Evolutionary conservation across 2,329 filamentous ascomycete genomes (phyloP).

Genomic region (Bertia moriformis): DNA sequence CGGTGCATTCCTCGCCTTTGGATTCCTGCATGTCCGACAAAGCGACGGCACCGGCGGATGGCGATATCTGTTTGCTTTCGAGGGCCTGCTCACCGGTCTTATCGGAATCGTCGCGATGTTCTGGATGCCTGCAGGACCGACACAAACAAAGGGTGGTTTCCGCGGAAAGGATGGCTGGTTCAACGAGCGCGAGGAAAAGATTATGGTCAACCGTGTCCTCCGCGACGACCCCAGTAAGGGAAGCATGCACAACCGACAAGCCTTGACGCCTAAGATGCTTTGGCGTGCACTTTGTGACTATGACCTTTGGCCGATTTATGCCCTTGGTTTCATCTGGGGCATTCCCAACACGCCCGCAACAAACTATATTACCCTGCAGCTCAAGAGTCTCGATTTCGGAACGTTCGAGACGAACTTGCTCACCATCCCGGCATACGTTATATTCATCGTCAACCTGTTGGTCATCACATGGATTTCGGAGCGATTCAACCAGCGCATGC

Average conservation of each 20-base stretch:
- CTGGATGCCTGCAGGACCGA: slow-evolving; percentile 1
- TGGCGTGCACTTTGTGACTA: slow-evolving; percentile 36
- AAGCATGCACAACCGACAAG: slow-evolving; percentile 42
- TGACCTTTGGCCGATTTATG: slow-evolving; percentile 39
- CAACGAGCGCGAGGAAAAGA: slow-evolving; percentile 28
- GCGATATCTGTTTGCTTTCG: slow-evolving; percentile 31
- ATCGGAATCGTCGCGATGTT: slow-evolving; percentile 17
- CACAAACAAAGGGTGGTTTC: slow-evolving; percentile 12
- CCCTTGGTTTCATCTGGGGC: slow-evolving; percentile 29
- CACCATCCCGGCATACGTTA: slow-evolving; percentile 31
- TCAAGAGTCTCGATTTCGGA: slow-evolving; percentile 32
- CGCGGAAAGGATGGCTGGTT: slow-evolving; percentile 28
- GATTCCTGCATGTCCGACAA: slow-evolving; percentile 33
- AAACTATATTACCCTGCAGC: slow-evolving; percentile 35
- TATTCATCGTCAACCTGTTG: slow-evolving; percentile 35
- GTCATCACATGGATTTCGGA: slow-evolving; percentile 34
- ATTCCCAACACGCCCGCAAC: slow-evolving; percentile 30
- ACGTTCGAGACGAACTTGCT: slow-evolving; percentile 41
- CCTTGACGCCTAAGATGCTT: slow-evolving; percentile 28
- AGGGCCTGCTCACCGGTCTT: slow-evolving; percentile 26
- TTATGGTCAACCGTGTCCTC: slow-evolving; percentile 27
- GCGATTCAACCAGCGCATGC: slow-evolving; percentile 25
- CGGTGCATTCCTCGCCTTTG: slow-evolving; percentile 35
- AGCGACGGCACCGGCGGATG: slow-evolving; percentile 33
- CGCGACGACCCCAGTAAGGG: slow-evolving; percentile 44